phyloP scores from a whole-genome alignment of 1,139 yeast species.

The Hyphopichia pseudoburtonii region DNA sequence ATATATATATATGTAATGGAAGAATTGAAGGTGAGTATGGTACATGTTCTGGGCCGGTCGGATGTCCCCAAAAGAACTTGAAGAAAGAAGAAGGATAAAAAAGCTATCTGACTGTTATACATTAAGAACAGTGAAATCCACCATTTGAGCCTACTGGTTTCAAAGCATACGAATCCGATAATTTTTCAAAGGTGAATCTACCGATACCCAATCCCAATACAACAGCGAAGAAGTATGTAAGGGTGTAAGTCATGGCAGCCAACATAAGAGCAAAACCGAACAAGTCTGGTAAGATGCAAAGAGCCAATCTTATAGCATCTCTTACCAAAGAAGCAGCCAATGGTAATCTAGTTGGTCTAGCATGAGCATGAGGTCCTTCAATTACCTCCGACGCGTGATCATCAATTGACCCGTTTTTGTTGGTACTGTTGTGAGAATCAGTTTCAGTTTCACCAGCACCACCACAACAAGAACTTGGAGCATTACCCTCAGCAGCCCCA shows the following conservation, averaged over 20 bases:
- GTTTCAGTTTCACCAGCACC: slow-evolving; percentile 12
- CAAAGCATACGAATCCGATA: slow-evolving; percentile 24
- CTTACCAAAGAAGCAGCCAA: slow-evolving; percentile 35
- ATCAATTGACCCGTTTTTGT: background rate
- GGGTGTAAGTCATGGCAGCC: slow-evolving; percentile 70
- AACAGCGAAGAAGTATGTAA: slow-evolving; percentile 70
- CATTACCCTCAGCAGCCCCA: background rate
- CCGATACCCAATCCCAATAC: slow-evolving; percentile 68
- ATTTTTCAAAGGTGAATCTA: slow-evolving; percentile 64
- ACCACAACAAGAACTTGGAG: slow-evolving; percentile 10
- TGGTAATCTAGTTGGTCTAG: slow-evolving; percentile 10
- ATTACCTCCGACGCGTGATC: background rate
- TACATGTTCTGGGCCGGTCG: too few relatives aligned
- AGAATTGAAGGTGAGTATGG: too few relatives aligned
- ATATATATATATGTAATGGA: background rate
- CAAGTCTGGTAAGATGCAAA: slow-evolving; percentile 63
- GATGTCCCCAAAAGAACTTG: too few relatives aligned
- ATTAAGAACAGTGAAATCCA: slow-evolving; percentile 4
- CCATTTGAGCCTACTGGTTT: slow-evolving; percentile 13
- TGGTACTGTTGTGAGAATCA: slow-evolving; percentile 7
- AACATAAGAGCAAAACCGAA: slow-evolving; percentile 72
- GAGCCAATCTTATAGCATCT: slow-evolving; percentile 53
- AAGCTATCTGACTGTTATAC: too few relatives aligned
- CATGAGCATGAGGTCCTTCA: slow-evolving; percentile 8
- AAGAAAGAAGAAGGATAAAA: too few relatives aligned